These are phyloP conservation scores for Vigna reflexopilosa DNA, from an alignment of 306 rosid genomes.

Conservation along the genomic window DNA sequence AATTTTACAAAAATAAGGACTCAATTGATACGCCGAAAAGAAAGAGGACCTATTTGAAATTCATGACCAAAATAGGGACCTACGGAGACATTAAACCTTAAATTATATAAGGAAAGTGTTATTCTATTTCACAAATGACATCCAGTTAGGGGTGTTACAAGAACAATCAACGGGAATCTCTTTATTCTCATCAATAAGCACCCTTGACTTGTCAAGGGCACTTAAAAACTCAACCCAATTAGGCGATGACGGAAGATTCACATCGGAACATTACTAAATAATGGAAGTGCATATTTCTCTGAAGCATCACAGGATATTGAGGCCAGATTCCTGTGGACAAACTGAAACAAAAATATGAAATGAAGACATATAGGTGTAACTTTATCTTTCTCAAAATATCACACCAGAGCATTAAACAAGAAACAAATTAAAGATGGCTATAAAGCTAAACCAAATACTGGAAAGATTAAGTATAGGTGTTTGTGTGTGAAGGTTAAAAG, in stretches of 20 bases:
- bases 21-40: no score
- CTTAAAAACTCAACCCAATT: constrained; percentile 67
- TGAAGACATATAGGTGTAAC: constrained; percentile 39
- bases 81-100: no score
- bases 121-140: no score
- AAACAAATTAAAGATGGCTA: constrained; percentile 27
- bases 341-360: constrained; percentile 63
- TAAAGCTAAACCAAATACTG: constrained; percentile 30
- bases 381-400: constrained; percentile 20
- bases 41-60: no score
- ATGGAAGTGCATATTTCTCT: constrained; percentile 58
- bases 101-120: no score
- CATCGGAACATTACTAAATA: constrained; percentile 48
- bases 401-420: constrained; percentile 24
- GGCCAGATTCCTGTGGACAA: constrained; percentile 79
- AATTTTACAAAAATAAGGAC: no score
- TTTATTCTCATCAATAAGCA: constrained; percentile 41
- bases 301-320: constrained; percentile 69
- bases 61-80: no score
- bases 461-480: not conserved
- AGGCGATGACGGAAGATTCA: constrained; percentile 58
- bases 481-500: not conserved
- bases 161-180: constrained; percentile 42
- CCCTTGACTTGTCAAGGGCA: constrained; percentile 53
- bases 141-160: not conserved